Conservation (phyloP, 805 yeast genomes). For the Ogataea ramenticola region DNA sequence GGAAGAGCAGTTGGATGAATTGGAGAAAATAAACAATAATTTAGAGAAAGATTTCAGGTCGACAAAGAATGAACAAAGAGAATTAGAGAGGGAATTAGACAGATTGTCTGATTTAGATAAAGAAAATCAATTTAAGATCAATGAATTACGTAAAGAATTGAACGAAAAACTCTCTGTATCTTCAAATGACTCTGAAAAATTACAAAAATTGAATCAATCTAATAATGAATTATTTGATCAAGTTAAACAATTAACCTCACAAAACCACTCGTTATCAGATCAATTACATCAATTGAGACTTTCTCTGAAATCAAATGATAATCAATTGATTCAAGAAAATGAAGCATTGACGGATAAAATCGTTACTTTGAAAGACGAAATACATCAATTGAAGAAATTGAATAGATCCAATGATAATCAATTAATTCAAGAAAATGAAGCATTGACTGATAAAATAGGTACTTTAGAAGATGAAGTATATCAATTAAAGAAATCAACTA, state of each 20-base stretch:
- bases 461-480: neutral
- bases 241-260: no score
- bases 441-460: slow-evolving; percentile 5
- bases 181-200: no score
- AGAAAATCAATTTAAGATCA: no score
- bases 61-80: no score
- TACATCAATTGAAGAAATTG: neutral
- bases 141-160: no score
- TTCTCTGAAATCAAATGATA: neutral
- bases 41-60: neutral
- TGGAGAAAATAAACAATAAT: neutral
- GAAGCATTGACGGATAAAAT: neutral
- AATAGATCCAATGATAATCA: neutral
- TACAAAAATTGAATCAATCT: no score
- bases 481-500: slow-evolving; percentile 7
- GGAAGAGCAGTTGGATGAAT: neutral
- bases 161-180: no score
- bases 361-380: neutral
- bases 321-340: neutral
- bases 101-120: no score
- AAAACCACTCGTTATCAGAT: no score
- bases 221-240: neutral
- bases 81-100: no score
- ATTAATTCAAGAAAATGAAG: slow-evolving; percentile 1
- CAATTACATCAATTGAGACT: no score